Evolutionary conservation across 495 filamentous ascomycete genomes (phyloP).

Genomic region (Evansstolkia leycettana): DNA sequence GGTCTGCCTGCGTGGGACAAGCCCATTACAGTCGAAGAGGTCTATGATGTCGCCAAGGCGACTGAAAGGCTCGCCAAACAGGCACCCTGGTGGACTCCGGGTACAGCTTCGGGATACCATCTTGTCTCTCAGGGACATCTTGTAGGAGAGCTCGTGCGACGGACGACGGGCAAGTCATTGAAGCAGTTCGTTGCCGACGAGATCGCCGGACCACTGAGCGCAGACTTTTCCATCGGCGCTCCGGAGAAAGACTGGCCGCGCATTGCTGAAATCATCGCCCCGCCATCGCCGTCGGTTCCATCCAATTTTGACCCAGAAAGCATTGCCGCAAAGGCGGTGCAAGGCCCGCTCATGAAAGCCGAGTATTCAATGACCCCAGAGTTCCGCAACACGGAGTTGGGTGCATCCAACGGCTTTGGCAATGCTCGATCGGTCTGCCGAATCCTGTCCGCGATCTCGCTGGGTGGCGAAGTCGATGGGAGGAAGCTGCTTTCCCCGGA

Average conservation of each 20-base stretch:
- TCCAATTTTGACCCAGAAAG: constrained; percentile 4
- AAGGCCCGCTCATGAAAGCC: constrained; percentile 3
- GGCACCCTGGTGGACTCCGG: constrained; percentile 32
- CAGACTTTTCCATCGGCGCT: constrained; percentile 28
- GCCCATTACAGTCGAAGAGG: constrained; percentile 13
- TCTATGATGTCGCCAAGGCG: constrained; percentile 15
- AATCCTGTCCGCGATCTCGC: constrained; percentile 19
- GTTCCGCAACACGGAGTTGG: constrained; percentile 15
- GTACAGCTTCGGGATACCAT: constrained; percentile 28
- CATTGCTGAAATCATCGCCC: constrained; percentile 14
- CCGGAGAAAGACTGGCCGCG: constrained; percentile 19
- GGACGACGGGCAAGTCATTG: constrained; percentile 23
- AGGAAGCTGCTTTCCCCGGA: constrained; percentile 14
- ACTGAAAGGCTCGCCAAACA: constrained; percentile 23
- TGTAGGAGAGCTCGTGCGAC: constrained; percentile 25
- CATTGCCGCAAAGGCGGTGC: constrained; percentile 6
- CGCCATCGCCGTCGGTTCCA: neutral
- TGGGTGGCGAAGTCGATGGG: constrained; percentile 15
- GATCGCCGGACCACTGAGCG: constrained; percentile 21
- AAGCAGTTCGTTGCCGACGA: constrained; percentile 29
- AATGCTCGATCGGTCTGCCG: constrained; percentile 23
- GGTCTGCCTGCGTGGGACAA: constrained; percentile 24
- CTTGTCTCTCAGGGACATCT: constrained; percentile 24
- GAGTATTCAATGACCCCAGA: constrained; percentile 3
- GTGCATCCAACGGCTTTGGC: constrained; percentile 17